Base-by-base conservation (phyloP, 2,329 filamentous ascomycete species). In the Albophoma yamanashiensis region DNA sequence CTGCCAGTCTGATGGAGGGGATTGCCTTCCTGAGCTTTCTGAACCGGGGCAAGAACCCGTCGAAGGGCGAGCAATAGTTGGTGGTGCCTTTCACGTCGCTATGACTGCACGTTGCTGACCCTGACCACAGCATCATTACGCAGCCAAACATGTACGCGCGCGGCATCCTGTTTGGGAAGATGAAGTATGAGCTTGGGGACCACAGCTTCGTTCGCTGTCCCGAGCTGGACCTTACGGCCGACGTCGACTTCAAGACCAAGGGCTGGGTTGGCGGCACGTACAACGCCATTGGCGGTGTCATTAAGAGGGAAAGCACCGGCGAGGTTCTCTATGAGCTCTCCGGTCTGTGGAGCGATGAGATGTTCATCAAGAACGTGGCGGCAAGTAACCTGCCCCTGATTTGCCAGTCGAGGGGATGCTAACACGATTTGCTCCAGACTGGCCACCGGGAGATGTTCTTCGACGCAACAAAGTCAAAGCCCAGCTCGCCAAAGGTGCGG, bases 81-180 rank as follows among this genome's bases (percentile, higher is more conserved):
- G 89, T 80, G 22, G 40, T 52, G 39, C 42, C 42, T 40, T 34
- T 22, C 4, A 25, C 11, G 43, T 43, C 11, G 4, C 14, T 55
- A 5, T 4, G 36, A 17, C 31, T 53, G 9, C 20, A 22, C 2
- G 9, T n/a, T 58, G 55, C 65, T 69, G 42, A 69, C 60, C 17
- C 25, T 39, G 38, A 47, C 52, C 9, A 0, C 52, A 95, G 91
- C 75, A 90, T 95, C 69, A 76, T 97, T 58, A 97, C 94, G 5
- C 94, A 99, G 70, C 94, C 94, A 22, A 99, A 99, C 78, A 99
- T 99, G 92, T 99, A 99, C 73, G 94, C 93, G 27, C 85, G 94
- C 63, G 93, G 94, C 42, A 97, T 99, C 62, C 80, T 99, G 11
- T 97, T 99, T 69, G 94, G 94, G 56, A 97, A 97, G 74, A 97